Percentiles rank a stretch among this genome's conserved stretches.
Conservation (phyloP, 108 stramenopile species). For the Stephanodiscus minutulus region DNA sequence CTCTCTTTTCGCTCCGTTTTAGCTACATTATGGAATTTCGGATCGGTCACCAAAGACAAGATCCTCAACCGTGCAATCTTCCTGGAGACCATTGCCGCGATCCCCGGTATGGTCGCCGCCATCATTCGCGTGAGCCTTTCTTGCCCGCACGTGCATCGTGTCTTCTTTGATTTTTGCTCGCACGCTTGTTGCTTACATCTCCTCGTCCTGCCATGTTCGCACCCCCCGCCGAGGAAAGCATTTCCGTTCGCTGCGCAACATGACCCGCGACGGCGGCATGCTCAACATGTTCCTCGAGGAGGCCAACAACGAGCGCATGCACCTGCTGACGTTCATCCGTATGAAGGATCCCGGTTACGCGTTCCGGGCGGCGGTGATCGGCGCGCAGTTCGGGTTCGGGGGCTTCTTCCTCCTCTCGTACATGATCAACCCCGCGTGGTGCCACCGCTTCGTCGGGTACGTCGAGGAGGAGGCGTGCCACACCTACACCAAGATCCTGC, state of each 20-base stretch:
- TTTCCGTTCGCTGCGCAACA: constrained; percentile 85
- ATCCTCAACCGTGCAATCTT: constrained; percentile 82
- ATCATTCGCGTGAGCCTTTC: constrained; percentile 57
- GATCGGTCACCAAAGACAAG: constrained; percentile 61
- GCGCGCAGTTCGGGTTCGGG: constrained; percentile 82
- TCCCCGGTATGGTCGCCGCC: constrained; percentile 87
- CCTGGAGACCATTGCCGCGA: constrained; percentile 91
- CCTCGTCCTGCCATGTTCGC: neutral
- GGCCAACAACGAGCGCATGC: constrained; percentile 98
- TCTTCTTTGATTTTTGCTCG: neutral
- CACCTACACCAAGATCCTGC: constrained; percentile 92
- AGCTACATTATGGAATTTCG: constrained; percentile 60
- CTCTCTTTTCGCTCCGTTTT: neutral
- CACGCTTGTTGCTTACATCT: neutral
- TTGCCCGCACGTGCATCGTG: no score
- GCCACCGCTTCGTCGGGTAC: constrained; percentile 98
- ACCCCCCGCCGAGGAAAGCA: constrained; percentile 39
- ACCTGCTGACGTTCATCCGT: constrained; percentile 88
- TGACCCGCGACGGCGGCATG: constrained; percentile 93
- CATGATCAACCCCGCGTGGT: constrained; percentile 86
- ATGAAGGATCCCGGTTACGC: constrained; percentile 77
- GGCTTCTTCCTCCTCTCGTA: constrained; percentile 82
- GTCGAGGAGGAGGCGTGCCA: constrained; percentile 92
- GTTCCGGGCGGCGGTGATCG: constrained; percentile 75
- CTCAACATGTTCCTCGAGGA: constrained; percentile 95